Conservation (phyloP, 257 asterid genomes). For the Gentiana dahurica region DNA sequence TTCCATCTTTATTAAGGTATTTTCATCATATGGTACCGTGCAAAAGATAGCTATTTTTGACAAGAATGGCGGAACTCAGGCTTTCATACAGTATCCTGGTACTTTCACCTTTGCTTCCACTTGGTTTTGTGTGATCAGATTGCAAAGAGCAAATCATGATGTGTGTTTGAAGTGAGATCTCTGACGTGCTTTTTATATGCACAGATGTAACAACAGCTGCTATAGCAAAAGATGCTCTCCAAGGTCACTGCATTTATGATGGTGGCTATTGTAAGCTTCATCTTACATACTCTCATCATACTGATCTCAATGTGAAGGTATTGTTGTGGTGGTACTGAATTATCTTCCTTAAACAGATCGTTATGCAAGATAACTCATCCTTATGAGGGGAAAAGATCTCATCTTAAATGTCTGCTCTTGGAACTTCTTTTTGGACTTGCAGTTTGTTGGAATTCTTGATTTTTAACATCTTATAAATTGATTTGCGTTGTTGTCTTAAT, state of each 20-base stretch:
- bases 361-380: constrained; percentile 9
- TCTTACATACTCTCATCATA: constrained; percentile 93
- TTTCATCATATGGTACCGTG: constrained; percentile 66
- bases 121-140: constrained; percentile 1
- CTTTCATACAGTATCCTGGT: constrained; percentile 74
- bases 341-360: constrained; percentile 15
- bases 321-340: constrained; percentile 27
- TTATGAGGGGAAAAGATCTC: constrained; percentile 9
- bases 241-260: constrained; percentile 92
- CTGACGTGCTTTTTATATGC: constrained; percentile 6
- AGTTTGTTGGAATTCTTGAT: constrained; percentile 5
- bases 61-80: constrained; percentile 87
- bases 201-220: constrained; percentile 61
- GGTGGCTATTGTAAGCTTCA: constrained; percentile 99
- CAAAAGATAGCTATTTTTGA: constrained; percentile 88
- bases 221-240: constrained; percentile 65
- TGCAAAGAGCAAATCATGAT: neutral
- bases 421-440: constrained; percentile 1
- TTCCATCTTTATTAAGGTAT: constrained; percentile 33
- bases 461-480: constrained; percentile 1
- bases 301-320: constrained; percentile 95
- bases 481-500: neutral
- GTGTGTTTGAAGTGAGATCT: neutral
- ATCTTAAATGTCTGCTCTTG: constrained; percentile 24
- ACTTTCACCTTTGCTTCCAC: constrained; percentile 8